Base-by-base conservation (phyloP, 441 rosid genomes). In the Daphne laureola region DNA sequence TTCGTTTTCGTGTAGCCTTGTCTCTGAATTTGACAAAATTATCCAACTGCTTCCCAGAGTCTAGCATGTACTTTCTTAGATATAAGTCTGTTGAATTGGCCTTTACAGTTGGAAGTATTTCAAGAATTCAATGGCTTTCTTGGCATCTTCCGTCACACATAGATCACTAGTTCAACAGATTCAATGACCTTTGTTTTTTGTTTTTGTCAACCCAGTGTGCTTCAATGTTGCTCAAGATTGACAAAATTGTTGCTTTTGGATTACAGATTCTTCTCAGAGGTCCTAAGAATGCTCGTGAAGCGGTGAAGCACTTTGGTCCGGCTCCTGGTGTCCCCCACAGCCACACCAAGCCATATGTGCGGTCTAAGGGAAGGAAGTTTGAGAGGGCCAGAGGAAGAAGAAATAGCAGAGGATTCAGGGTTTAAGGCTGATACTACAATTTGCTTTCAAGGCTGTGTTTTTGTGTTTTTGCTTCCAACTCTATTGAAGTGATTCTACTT, bases 311-410 rank as follows among this genome's bases (percentile, higher is more conserved):
- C 77, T 92, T 92, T 8, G 98, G 98, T 2, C 92, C 82, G 8
- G 96, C 98, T 43, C 97, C 98, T 45, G 92, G 98, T 71, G 94
- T 92, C 50, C 98, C 98, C 12, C 87, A 78, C 83, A 92, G 94
- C 75, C 82, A 78, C 68, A 55, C 94, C 12, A 92, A 88, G 71
- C 96, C 98, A 2, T 89, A 83, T 46, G 94, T 89, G 36, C 84
- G 96, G 5, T 54, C 84, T 0, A 78, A 73, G 73, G 98, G 98
- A 65, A 89, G 96, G 72, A 93, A 93, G 67, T 93, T 83, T 54
- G 98, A 92, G 81, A 84, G 61, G 66, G 95, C 92, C 35, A 76
- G 96, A 72, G 97, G 97, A 44, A 87, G 52, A 74, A 82, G 98
- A 49, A 92, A 88, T 82, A 86, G 90, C 74, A 81, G 82, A 60